phyloP scores from a whole-genome alignment of 2,329 filamentous ascomycete species.

The Diaporthe sp. region DNA sequence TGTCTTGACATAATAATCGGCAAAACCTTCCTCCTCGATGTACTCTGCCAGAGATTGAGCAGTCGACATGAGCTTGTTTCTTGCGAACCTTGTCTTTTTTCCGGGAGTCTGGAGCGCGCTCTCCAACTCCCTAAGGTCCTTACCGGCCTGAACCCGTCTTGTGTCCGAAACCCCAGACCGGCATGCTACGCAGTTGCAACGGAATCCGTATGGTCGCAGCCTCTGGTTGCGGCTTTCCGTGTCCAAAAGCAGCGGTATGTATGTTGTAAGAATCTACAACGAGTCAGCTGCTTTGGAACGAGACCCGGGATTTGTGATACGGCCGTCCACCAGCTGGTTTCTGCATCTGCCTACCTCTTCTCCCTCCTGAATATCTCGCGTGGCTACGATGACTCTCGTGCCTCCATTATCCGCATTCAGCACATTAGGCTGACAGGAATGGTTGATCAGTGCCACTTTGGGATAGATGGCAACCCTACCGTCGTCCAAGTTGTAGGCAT shows the following conservation, averaged over 20 bases:
- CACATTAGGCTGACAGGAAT: slow-evolving; percentile 53
- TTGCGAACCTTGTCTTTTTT: background rate
- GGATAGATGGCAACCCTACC: slow-evolving; percentile 50
- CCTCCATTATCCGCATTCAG: slow-evolving; percentile 43
- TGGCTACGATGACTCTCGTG: slow-evolving; percentile 46
- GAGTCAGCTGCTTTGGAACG: background rate
- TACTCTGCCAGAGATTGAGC: slow-evolving; percentile 44
- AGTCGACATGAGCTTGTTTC: background rate
- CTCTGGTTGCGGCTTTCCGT: slow-evolving; percentile 27
- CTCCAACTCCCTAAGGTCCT: slow-evolving; percentile 24
- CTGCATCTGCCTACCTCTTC: slow-evolving; percentile 48
- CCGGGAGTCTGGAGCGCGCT: background rate
- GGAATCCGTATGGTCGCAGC: slow-evolving; percentile 30
- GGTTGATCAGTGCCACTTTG: slow-evolving; percentile 52
- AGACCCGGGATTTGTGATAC: background rate
- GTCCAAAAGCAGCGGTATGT: slow-evolving; percentile 27
- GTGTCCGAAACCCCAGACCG: slow-evolving; percentile 5
- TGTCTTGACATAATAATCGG: slow-evolving; percentile 41
- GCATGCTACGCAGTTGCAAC: slow-evolving; percentile 27
- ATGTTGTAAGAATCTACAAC: slow-evolving; percentile 27
- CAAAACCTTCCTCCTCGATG: slow-evolving; percentile 45
- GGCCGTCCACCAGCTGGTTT: background rate
- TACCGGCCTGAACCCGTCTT: slow-evolving; percentile 7
- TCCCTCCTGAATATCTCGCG: slow-evolving; percentile 48
- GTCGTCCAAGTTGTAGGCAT: slow-evolving; percentile 50